Conservation (phyloP, 2,329 filamentous ascomycete genomes). For the Passalora sequoiae region DNA sequence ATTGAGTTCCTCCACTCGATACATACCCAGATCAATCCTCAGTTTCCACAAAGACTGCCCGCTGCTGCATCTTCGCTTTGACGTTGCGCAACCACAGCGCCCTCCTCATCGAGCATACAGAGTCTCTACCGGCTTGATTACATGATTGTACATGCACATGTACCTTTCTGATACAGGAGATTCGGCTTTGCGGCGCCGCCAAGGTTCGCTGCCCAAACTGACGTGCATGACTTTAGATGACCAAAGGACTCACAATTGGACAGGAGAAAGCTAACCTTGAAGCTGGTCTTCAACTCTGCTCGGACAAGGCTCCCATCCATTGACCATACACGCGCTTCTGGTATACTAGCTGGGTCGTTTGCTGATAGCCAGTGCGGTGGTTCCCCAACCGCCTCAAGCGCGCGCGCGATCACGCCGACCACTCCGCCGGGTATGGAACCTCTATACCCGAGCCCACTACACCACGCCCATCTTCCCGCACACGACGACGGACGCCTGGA, state of each 20-base stretch:
- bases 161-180: not conserved
- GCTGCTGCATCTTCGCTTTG: too few relatives aligned
- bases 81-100: too few relatives aligned
- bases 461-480: not conserved
- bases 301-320: not conserved
- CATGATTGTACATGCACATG: too few relatives aligned
- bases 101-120: too few relatives aligned
- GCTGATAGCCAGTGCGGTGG: too few relatives aligned
- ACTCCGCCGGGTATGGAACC: constrained; percentile 2
- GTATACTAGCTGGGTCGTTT: too few relatives aligned
- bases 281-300: not conserved
- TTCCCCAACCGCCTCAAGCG: not conserved
- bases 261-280: not conserved
- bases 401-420: not conserved
- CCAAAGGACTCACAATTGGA: not conserved
- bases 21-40: too few relatives aligned
- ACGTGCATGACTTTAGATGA: not conserved
- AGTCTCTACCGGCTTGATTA: too few relatives aligned
- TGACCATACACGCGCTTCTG: too few relatives aligned
- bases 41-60: too few relatives aligned
- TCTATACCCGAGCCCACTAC: not conserved
- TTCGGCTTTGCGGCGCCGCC: not conserved
- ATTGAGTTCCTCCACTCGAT: too few relatives aligned
- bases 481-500: not conserved
- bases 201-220: not conserved